Base-by-base conservation (phyloP, 208 protist genomes). In the Tritrichomonas musculus region DNA sequence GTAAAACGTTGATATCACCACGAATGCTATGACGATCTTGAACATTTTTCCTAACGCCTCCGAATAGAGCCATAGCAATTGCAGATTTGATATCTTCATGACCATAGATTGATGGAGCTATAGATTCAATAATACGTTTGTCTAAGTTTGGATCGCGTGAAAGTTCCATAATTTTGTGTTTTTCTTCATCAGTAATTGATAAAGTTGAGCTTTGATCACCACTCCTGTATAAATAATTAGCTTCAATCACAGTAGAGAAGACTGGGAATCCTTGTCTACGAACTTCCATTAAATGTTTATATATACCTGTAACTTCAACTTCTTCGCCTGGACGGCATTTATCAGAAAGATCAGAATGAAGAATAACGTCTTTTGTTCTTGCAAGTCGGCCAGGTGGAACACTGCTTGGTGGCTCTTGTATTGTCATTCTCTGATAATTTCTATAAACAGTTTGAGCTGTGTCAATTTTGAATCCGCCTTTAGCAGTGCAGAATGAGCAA, bases 1-100 rank as follows among this genome's bases (percentile, higher is more conserved):
- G 94, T 14, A 99, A 96, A 13, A 99, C 97, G 96, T 99, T 99
- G 93, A 99, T 99, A 95, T 99, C 99, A 66, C 99, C 99, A 95
- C 99, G 20, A 92, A 95, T 55, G 3, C 9, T 66, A 13, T 92
- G 36, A 13, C 22, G 4, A 30, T 73, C 92, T 27, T 44, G 4
- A 41, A 92, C 55, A 50, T 95, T 93, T 93, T 96, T 96, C 66
- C 75, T 1, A 39, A 72, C 49, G 22, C 98, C 99, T 82, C 98
- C 98, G 94, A 99, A 98, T 94, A 99, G 97, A 30, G 98, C 96
- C 17, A 99, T 96, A 49, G 98, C 97, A 65, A 99, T 66, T 11
- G 97, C 98, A 14, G 97, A 97, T 95, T 99, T 99, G 93, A 99
- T 99, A 95, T 99, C 97, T n/a, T 99, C 97, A 92, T 99, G 97